A percentile compares a stretch with the other conserved stretches of the same genome.
Conservation (phyloP, 1,139 yeast genomes). For the Debaryomyces udenii region DNA sequence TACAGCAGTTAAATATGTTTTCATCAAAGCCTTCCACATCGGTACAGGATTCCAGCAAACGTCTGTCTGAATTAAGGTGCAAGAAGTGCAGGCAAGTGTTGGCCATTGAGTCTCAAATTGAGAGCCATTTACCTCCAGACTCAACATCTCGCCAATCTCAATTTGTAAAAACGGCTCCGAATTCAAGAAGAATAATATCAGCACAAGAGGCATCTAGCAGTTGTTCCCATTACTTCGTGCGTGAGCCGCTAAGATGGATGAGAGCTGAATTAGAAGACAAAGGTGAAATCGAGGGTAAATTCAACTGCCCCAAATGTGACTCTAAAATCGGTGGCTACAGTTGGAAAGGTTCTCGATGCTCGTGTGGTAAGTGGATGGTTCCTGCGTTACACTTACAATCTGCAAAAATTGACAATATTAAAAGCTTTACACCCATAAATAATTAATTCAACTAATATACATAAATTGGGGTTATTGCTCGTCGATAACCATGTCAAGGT, state of each 20-base stretch:
- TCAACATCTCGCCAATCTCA: conserved; percentile 62
- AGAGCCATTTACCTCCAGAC: conserved; percentile 63
- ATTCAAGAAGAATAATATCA: conserved; percentile 60
- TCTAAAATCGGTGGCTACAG: conserved; percentile 87
- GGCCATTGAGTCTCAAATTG: conserved; percentile 51
- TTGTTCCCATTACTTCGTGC: conserved; percentile 80
- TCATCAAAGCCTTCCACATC: conserved; percentile 1
- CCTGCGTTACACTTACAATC: conserved; percentile 87
- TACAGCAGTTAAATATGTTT: conserved; percentile 20
- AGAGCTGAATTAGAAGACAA: conserved; percentile 66
- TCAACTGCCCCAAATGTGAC: conserved; percentile 80
- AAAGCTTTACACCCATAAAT: conserved; percentile 7
- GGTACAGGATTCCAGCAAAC: conserved; percentile 1
- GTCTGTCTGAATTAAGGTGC: conserved; percentile 56
- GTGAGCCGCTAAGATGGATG: conserved; percentile 95
- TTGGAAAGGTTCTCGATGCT: conserved; percentile 94
- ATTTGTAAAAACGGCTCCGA: conserved; percentile 63
- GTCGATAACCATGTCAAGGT: conserved; percentile 56
- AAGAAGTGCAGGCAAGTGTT: conserved; percentile 67
- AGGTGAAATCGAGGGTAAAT: conserved; percentile 80
- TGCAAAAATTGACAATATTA: conserved; percentile 76
- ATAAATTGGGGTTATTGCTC: conserved; percentile 11
- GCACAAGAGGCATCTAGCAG: conserved; percentile 54
- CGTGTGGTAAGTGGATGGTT: conserved; percentile 95
- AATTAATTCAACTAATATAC: background rate